Evolutionary conservation across 805 yeast species (phyloP).

Genomic region (Myxozyma nipponensis): DNA sequence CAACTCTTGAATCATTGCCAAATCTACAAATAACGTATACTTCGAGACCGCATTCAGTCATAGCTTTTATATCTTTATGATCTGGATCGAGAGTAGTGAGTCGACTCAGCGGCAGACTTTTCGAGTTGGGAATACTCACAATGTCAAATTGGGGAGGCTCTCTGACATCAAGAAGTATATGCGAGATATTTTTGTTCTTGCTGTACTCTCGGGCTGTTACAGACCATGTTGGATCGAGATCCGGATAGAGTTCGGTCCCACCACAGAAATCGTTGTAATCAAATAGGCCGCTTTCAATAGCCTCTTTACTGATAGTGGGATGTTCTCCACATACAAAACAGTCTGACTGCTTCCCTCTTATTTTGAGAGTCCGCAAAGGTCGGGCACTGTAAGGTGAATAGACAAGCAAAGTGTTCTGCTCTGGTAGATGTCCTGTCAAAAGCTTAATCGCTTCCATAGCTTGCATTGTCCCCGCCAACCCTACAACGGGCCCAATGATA

Average conservation of each 20-base stretch:
- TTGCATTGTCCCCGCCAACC: slow-evolving; percentile 82
- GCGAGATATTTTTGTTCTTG: slow-evolving; percentile 24
- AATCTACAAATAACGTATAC: slow-evolving; percentile 71
- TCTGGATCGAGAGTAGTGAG: slow-evolving; percentile 37
- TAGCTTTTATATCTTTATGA: neutral
- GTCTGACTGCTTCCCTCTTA: slow-evolving; percentile 59
- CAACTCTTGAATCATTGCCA: slow-evolving; percentile 88
- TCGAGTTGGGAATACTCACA: slow-evolving; percentile 53
- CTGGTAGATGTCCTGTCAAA: slow-evolving; percentile 48
- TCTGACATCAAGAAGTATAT: slow-evolving; percentile 68
- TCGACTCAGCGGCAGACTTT: slow-evolving; percentile 60
- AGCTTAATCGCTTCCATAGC: slow-evolving; percentile 83
- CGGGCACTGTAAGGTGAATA: slow-evolving; percentile 61
- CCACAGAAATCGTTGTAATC: slow-evolving; percentile 82
- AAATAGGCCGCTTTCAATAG: slow-evolving; percentile 46
- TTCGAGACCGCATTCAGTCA: slow-evolving; percentile 20
- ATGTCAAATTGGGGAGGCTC: slow-evolving; percentile 72
- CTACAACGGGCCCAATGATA: slow-evolving; percentile 94
- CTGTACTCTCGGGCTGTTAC: slow-evolving; percentile 44
- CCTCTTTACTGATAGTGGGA: slow-evolving; percentile 48
- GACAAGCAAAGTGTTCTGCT: slow-evolving; percentile 60
- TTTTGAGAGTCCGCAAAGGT: slow-evolving; percentile 63
- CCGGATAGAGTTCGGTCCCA: slow-evolving; percentile 44
- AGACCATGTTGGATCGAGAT: slow-evolving; percentile 44
- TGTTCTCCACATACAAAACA: slow-evolving; percentile 64